A percentile compares a stretch with the other conserved stretches of the same genome.
phyloP scores from a whole-genome alignment of 345 rosid genomes.

The Euphorbia lathyris region DNA sequence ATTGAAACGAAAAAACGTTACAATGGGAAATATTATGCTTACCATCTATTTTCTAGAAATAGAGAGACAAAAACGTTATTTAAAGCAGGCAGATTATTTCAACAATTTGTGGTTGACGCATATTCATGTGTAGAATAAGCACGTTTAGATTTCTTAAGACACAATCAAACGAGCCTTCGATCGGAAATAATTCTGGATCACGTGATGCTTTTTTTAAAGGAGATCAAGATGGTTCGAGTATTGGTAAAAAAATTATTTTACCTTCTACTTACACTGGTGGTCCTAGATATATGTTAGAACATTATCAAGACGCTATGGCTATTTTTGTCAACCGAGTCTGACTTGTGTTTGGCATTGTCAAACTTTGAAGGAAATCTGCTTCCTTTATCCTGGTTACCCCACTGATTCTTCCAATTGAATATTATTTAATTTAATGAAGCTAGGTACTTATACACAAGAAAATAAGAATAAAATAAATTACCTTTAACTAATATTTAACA shows the following conservation, averaged over 20 bases:
- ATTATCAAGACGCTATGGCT: neutral
- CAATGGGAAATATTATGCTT: neutral
- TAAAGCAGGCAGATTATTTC: neutral
- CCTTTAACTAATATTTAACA: too few species aligned
- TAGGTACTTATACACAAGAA: too few species aligned
- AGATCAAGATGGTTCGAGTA: neutral
- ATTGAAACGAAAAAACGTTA: too few species aligned
- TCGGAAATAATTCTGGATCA: neutral
- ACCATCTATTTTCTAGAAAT: too few species aligned
- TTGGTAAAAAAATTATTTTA: neutral
- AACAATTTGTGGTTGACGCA: neutral
- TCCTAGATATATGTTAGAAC: neutral
- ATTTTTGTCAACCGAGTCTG: too few species aligned
- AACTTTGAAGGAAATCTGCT: too few species aligned
- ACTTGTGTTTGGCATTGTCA: too few species aligned
- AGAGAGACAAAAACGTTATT: too few species aligned
- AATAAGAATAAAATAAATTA: too few species aligned
- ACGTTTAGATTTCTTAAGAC: neutral
- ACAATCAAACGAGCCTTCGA: neutral
- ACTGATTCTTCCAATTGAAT: too few species aligned
- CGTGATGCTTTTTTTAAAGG: neutral
- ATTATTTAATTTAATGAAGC: too few species aligned
- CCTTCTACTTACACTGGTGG: neutral
- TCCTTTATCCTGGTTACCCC: too few species aligned
- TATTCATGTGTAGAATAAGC: neutral